Evolutionary conservation across 2,329 filamentous ascomycete species (phyloP).

Genomic region (Clonostachys solani): DNA sequence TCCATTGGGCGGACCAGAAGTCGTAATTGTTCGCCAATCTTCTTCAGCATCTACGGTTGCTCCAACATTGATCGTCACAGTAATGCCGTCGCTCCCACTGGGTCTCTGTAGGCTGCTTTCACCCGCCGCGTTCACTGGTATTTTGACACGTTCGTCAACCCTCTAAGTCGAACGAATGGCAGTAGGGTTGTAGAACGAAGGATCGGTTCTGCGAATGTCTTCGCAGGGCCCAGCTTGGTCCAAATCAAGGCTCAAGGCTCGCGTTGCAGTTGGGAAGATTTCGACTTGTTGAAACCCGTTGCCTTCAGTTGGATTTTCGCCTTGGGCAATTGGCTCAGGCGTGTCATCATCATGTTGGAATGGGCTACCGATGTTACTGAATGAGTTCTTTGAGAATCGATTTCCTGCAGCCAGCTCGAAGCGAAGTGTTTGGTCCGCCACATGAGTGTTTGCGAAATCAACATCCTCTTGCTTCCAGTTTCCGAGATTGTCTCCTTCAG

Average conservation of each 20-base stretch:
- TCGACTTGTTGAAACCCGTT: slow-evolving; percentile 36
- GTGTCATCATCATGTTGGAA: slow-evolving; percentile 38
- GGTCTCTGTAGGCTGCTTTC: neutral
- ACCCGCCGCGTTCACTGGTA: slow-evolving; percentile 18
- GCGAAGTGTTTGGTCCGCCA: neutral
- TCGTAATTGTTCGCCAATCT: slow-evolving; percentile 30
- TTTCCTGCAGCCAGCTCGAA: neutral
- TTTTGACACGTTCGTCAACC: slow-evolving; percentile 30
- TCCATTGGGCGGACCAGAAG: slow-evolving; percentile 15
- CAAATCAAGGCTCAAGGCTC: slow-evolving; percentile 11
- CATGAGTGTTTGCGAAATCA: neutral
- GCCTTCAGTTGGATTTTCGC: slow-evolving; percentile 15
- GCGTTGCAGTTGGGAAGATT: slow-evolving; percentile 26
- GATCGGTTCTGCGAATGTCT: neutral
- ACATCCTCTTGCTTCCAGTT: neutral
- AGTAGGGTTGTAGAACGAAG: slow-evolving; percentile 26
- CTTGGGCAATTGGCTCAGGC: slow-evolving; percentile 11
- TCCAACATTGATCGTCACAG: neutral
- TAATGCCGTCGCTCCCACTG: neutral
- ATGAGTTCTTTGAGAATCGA: slow-evolving; percentile 21
- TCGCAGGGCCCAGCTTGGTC: neutral
- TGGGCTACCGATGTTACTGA: slow-evolving; percentile 31
- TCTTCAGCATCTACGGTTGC: slow-evolving; percentile 1
- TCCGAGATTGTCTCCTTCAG: too few species aligned
- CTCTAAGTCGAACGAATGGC: slow-evolving; percentile 33